Evolutionary conservation across 2,329 filamentous ascomycete species (phyloP).

Genomic region (Colletotrichum eremochloae): DNA sequence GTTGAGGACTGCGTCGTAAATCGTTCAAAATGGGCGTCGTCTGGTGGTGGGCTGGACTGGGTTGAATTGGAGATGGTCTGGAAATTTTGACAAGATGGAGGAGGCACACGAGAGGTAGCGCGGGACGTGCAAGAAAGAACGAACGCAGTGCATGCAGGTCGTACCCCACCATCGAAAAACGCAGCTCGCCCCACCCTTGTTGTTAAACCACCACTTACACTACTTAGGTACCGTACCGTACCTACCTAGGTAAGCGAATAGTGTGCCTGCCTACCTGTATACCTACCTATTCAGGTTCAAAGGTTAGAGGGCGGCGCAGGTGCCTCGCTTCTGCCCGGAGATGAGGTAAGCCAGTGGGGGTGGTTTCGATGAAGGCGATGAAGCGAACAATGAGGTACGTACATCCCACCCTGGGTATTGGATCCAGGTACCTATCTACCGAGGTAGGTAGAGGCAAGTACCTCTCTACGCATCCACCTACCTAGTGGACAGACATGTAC

Average conservation of each 20-base stretch:
- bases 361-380: no score
- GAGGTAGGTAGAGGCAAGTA: not conserved
- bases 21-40: not conserved
- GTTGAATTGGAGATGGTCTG: constrained; percentile 10
- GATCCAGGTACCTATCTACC: not conserved
- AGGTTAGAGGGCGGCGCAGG: not conserved
- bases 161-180: constrained; percentile 42
- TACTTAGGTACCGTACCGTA: no score
- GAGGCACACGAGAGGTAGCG: constrained; percentile 28
- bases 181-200: constrained; percentile 19
- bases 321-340: not conserved
- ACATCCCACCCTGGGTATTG: not conserved
- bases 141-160: constrained; percentile 26
- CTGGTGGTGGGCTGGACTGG: not conserved
- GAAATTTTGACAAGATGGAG: constrained; percentile 37
- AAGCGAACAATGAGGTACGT: not conserved
- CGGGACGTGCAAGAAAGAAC: constrained; percentile 26
- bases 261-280: no score
- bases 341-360: constrained; percentile 11
- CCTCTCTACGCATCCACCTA: no score
- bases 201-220: not conserved
- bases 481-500: no score
- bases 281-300: no score
- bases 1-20: not conserved
- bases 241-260: no score